Evolutionary conservation across 2,329 filamentous ascomycete genomes (phyloP), one percentile per base, ranked within the genome.

Genomic region (Aspergillus sp.): DNA sequence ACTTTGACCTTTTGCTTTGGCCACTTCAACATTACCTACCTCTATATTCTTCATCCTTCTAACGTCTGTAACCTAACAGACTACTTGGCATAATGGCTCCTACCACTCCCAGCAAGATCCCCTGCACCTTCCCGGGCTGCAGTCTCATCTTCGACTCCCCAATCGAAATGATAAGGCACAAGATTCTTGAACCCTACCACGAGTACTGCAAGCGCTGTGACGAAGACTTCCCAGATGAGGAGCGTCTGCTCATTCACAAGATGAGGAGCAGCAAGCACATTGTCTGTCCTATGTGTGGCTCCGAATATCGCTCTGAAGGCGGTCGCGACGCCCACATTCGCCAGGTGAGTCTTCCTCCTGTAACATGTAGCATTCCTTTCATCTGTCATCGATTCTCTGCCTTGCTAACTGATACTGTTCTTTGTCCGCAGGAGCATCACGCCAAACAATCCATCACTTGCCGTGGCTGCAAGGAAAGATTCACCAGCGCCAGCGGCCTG

Each of bases 251-350:
- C 7, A 67, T 77, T n/a, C 83, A 85, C 71, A 84, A 83, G 65
- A 71, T 80, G 47, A 68, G 70, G 52, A 80, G 74, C 54, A 67
- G 74, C 2, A 77, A 75, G 31, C 81, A 84, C 61, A 80, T 83
- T 50, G 79, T 79, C 54, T 88, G 85, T 68, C 81, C 83, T 12
- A 75, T 85, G 47, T 87, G 85, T 55, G 82, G 81, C 12, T 69
- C 78, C 9, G 84, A 87, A 47, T 87, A 85, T 71, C 80, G 80
- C 61, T 84, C 79, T 29, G 74, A 78, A 2, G 77, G 77, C 22
- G 85, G 84, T 1, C 75, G 82, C 11, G 79, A 81, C 55, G 66
- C 66, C 20, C 85, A 88, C 63, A 77, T 85, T n/a, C 74, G 77
- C 56, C 69, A 77, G 63, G 84, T 85, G 67, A 67, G 77, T 57